phyloP scores from a whole-genome alignment of 805 yeast genomes.

The Spathaspora gorwiae region DNA sequence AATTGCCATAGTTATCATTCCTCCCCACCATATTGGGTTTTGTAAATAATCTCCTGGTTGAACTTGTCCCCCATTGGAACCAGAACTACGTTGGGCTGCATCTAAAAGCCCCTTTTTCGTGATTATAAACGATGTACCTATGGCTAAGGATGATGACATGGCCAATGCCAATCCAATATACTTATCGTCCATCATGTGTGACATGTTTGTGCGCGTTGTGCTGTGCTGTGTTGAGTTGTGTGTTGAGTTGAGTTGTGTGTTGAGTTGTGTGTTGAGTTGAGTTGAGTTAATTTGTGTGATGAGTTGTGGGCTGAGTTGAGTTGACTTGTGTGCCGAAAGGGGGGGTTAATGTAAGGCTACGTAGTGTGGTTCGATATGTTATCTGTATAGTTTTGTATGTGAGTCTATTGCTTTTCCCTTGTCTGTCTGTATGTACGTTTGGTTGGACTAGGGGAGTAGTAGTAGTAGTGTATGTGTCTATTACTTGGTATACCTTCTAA shows the following conservation, averaged over 20 bases:
- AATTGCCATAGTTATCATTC: slow-evolving; percentile 83
- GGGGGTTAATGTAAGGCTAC: too few species aligned
- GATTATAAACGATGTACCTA: slow-evolving; percentile 84
- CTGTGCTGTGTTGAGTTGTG: background rate
- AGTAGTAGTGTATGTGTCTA: too few species aligned
- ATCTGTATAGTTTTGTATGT: too few species aligned
- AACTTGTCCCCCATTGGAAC: slow-evolving; percentile 32
- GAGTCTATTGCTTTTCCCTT: too few species aligned
- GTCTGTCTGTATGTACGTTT: too few species aligned
- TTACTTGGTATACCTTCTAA: too few species aligned
- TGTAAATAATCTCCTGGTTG: slow-evolving; percentile 75
- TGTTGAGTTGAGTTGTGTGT: background rate
- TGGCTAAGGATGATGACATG: slow-evolving; percentile 80
- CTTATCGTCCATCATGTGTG: slow-evolving; percentile 62
- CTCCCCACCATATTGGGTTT: slow-evolving; percentile 93
- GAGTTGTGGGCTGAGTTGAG: too few species aligned
- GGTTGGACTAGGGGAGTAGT: too few species aligned
- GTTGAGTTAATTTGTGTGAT: too few species aligned
- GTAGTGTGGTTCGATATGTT: too few species aligned
- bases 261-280: background rate
- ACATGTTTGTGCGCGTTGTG: background rate
- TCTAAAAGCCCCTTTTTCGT: slow-evolving; percentile 82
- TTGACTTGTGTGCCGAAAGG: too few species aligned
- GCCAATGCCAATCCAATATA: slow-evolving; percentile 88
- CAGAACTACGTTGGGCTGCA: slow-evolving; percentile 59